Percentiles rank a stretch among this genome's conserved stretches.
phyloP scores from a whole-genome alignment of 768 basidiomycete genomes.

The Cubamyces sp. region DNA sequence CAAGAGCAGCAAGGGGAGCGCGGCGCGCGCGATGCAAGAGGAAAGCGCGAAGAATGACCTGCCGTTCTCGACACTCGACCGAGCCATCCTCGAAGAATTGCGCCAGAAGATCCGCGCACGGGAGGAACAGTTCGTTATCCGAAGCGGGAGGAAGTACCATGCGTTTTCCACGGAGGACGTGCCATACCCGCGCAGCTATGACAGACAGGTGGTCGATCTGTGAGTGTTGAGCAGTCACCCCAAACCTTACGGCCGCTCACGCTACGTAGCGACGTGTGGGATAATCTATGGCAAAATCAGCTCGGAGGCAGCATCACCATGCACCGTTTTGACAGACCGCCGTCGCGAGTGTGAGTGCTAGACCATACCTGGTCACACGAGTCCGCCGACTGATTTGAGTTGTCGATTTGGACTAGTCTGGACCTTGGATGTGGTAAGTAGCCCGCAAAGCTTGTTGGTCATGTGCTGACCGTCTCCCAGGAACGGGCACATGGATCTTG shows the following conservation, averaged over 20 bases:
- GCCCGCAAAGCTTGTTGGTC: background rate
- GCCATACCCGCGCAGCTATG: conserved; percentile 73
- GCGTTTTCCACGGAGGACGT: conserved; percentile 52
- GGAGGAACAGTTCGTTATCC: conserved; percentile 58
- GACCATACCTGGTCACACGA: conserved; percentile 6
- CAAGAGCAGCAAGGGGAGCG: conserved; percentile 16
- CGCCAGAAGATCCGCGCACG: conserved; percentile 55
- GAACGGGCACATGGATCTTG: conserved; percentile 76
- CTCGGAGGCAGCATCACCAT: conserved; percentile 60
- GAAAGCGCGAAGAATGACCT: conserved; percentile 22
- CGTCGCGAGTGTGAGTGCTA: conserved; percentile 60
- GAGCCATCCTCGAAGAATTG: conserved; percentile 61
- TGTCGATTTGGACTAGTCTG: conserved; percentile 43
- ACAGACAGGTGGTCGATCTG: conserved; percentile 65
- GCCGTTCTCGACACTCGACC: conserved; percentile 64
- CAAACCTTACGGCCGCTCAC: background rate
- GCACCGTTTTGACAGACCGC: conserved; percentile 64
- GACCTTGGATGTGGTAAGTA: conserved; percentile 74
- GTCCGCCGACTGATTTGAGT: conserved; percentile 2
- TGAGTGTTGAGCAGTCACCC: conserved; percentile 43
- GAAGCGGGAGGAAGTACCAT: conserved; percentile 59
- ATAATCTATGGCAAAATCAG: conserved; percentile 54
- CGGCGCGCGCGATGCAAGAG: conserved; percentile 13
- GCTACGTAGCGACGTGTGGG: conserved; percentile 69
- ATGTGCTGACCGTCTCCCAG: conserved; percentile 37